phyloP scores from a whole-genome alignment of 2,329 filamentous ascomycete genomes.

The Lachnellula suecica region DNA sequence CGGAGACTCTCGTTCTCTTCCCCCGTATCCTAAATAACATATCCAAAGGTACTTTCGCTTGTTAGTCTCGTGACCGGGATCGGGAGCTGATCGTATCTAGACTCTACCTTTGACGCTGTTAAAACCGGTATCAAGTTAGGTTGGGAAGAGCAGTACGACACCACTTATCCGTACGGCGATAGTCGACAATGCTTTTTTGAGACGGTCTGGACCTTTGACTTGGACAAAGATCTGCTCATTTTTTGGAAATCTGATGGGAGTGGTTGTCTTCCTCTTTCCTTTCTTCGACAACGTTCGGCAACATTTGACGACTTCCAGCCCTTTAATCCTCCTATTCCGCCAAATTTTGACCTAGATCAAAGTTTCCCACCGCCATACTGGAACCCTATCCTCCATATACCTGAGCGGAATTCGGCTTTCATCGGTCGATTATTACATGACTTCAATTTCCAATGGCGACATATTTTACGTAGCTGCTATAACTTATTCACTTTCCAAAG shows the following conservation, averaged over 20 bases:
- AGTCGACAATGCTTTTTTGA: neutral
- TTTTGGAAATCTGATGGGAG: neutral
- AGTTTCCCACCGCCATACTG: neutral
- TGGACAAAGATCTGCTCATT: slow-evolving; percentile 1
- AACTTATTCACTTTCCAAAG: neutral
- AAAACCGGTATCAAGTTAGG: neutral
- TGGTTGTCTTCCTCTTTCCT: neutral
- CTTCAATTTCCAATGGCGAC: slow-evolving; percentile 3
- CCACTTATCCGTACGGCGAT: slow-evolving; percentile 1
- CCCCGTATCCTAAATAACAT: neutral
- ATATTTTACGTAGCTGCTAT: neutral
- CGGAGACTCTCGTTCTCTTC: neutral
- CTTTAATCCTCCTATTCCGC: neutral
- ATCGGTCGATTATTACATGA: neutral
- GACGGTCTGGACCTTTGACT: slow-evolving; percentile 3
- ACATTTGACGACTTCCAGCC: neutral
- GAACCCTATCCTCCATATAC: neutral
- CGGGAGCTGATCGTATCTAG: neutral
- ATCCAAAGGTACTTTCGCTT: neutral
- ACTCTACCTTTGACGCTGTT: neutral
- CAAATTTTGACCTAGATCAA: neutral
- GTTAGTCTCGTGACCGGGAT: neutral
- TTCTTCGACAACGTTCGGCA: neutral
- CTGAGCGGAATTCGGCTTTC: neutral
- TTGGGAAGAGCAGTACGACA: neutral